Evolutionary conservation across 139 green algal species (phyloP), one percentile per base, ranked within the genome.

Genomic region (Axilococcus clingmanii): DNA sequence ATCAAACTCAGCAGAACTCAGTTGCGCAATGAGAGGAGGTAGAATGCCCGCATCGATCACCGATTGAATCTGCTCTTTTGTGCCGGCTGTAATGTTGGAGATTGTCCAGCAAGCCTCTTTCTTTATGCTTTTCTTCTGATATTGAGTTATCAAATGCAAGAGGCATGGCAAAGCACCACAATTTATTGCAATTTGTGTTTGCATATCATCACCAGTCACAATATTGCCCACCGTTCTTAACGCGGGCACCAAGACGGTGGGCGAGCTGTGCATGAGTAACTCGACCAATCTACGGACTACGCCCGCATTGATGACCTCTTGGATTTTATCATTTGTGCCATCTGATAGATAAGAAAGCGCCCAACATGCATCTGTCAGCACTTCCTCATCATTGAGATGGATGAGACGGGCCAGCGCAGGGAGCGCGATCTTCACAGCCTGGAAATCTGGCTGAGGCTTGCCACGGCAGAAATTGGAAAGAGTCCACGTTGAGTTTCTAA

Each of bases 41-140:
- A 98, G 76, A 40, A 98, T 89, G 45, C 77, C 74, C 3, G 71
- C 68, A 28, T 98, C 89, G 6, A 97, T 79, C 19, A 98, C 86
- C 3, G 71, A 68, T 71, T 96, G 85, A 63, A 99, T 99, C 77
- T 99, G 93, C 50, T 98, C 91, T 68, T 94, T 85, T 50, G 93
- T 97, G 42, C 91, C 90, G 15, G 93, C 93, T 8, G 93, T 99
- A 76, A 99, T 98, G 76, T 99, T 99, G 55, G 82, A 95, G 36
- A 99, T 92, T 19, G 93, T 99, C 93, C 93, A 99, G 79, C 93
- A 99, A 0, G 93, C 84, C 69, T 87, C 74, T 78, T 99, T 99
- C 77, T 97, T 97, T 73, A 99, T 99, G 66, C 66, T 88, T 76
- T 99, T 99, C 78, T 98, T 98, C 66, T 95, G 79, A 54, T 81